These are phyloP conservation scores for Suhomyces coccinellae DNA, from an alignment of 1,139 yeast species.

Conservation along the genomic window DNA sequence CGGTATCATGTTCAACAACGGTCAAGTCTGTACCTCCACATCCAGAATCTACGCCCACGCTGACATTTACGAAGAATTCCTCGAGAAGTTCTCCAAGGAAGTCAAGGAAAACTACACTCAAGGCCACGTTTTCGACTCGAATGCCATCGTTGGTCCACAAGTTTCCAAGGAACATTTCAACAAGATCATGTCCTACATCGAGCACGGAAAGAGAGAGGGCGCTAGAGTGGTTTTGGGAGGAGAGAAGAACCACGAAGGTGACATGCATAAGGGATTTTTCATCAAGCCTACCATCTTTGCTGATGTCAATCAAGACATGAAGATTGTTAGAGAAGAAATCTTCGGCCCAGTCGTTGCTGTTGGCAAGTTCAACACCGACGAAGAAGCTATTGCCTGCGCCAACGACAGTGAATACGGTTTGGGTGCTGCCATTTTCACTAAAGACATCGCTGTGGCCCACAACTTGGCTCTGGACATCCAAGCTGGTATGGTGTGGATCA, in stretches of 20 bases:
- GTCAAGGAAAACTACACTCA: slow-evolving; percentile 50
- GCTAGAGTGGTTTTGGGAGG: slow-evolving; percentile 53
- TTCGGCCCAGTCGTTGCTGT: slow-evolving; percentile 61
- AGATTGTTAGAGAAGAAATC: slow-evolving; percentile 57
- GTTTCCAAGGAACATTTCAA: slow-evolving; percentile 69
- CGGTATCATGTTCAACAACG: slow-evolving; percentile 79
- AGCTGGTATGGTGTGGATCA: slow-evolving; percentile 61
- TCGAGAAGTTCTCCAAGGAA: slow-evolving; percentile 36
- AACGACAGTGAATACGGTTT: slow-evolving; percentile 57
- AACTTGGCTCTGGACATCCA: slow-evolving; percentile 44
- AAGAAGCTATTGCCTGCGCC: slow-evolving; percentile 51
- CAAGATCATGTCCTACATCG: slow-evolving; percentile 52
- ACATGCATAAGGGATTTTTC: slow-evolving; percentile 46
- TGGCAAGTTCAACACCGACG: slow-evolving; percentile 53
- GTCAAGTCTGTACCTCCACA: slow-evolving; percentile 50
- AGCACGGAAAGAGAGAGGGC: slow-evolving; percentile 57
- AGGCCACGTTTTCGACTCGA: slow-evolving; percentile 58
- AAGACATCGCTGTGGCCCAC: slow-evolving; percentile 39
- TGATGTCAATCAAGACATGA: slow-evolving; percentile 53
- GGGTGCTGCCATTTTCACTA: slow-evolving; percentile 39
- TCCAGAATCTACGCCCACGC: slow-evolving; percentile 49
- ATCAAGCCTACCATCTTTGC: slow-evolving; percentile 57
- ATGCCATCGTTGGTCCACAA: slow-evolving; percentile 75
- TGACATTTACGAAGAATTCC: slow-evolving; percentile 48
- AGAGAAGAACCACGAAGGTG: slow-evolving; percentile 38